phyloP scores from a whole-genome alignment of 352 stramenopile species.

The Pythium dissimile region DNA sequence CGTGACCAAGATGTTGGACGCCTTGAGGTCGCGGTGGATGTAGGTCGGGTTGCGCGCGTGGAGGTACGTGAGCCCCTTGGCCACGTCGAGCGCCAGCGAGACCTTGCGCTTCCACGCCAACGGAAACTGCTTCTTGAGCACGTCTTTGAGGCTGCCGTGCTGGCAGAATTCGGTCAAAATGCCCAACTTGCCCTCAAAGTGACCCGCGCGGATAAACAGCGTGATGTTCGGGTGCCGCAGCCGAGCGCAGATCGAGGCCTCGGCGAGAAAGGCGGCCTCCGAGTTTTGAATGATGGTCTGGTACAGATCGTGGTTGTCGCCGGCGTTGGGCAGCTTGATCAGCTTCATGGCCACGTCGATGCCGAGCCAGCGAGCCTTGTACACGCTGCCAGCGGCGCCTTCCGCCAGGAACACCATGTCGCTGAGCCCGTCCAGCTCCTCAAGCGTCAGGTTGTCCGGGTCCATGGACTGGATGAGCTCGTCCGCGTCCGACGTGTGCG shows the following conservation, averaged over 20 bases:
- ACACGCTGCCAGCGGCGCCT: conserved; percentile 56
- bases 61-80: conserved; percentile 65
- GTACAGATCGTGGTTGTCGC: conserved; percentile 47
- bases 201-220: conserved; percentile 61
- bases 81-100: conserved; percentile 49
- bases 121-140: conserved; percentile 57
- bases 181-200: conserved; percentile 59
- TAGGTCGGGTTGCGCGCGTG: conserved; percentile 71
- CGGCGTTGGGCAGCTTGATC: conserved; percentile 58
- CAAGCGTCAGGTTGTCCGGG: conserved; percentile 39
- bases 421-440: conserved; percentile 55
- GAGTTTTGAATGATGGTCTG: conserved; percentile 72
- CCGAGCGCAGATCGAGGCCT: conserved; percentile 55
- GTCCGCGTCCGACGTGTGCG: conserved; percentile 24
- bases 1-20: conserved; percentile 70
- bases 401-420: conserved; percentile 57
- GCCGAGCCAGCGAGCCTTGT: conserved; percentile 64
- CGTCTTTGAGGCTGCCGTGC: conserved; percentile 64
- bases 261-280: conserved; percentile 58
- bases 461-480: conserved; percentile 45
- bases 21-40: conserved; percentile 71
- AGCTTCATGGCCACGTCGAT: conserved; percentile 77
- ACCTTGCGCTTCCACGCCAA: conserved; percentile 61
- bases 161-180: conserved; percentile 72
- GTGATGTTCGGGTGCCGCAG: conserved; percentile 70